A percentile compares a stretch with the other conserved stretches of the same genome.
Evolutionary conservation across 192 early-diverging fungal genomes (phyloP).

Genomic region (Diversispora epigaea): DNA sequence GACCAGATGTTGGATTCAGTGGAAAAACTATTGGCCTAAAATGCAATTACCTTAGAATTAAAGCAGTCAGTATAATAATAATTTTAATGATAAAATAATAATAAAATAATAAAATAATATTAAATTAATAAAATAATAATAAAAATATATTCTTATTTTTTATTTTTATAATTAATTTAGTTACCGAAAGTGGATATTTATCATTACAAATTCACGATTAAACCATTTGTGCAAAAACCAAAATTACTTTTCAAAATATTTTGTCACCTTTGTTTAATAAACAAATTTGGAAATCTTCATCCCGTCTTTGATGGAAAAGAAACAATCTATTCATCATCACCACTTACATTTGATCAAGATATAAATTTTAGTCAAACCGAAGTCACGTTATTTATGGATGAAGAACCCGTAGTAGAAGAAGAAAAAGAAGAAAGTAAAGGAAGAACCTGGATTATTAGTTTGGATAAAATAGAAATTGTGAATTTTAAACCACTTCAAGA

Average conservation of each 20-base stretch:
- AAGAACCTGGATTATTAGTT: background rate
- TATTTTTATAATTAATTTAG: background rate
- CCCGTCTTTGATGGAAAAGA: background rate
- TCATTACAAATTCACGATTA: constrained; percentile 2
- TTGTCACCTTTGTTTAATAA: background rate
- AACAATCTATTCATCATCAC: background rate
- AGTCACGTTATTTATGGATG: background rate
- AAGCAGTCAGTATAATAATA: background rate
- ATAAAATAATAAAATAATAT: background rate
- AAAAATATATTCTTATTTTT: no score
- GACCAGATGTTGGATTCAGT: constrained; percentile 1
- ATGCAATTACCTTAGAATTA: background rate
- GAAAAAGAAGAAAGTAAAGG: background rate
- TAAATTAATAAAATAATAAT: no score
- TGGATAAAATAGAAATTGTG: background rate
- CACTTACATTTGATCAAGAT: background rate
- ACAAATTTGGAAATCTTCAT: background rate
- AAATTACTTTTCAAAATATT: background rate
- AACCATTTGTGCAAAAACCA: background rate
- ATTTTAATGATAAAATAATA: background rate
- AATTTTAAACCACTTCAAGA: constrained; percentile 5
- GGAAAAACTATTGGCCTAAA: background rate
- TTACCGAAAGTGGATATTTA: background rate
- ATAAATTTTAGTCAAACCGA: background rate
- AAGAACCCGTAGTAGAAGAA: background rate